Conservation (phyloP, 148 eudicot species). For the Camellia japonica region DNA sequence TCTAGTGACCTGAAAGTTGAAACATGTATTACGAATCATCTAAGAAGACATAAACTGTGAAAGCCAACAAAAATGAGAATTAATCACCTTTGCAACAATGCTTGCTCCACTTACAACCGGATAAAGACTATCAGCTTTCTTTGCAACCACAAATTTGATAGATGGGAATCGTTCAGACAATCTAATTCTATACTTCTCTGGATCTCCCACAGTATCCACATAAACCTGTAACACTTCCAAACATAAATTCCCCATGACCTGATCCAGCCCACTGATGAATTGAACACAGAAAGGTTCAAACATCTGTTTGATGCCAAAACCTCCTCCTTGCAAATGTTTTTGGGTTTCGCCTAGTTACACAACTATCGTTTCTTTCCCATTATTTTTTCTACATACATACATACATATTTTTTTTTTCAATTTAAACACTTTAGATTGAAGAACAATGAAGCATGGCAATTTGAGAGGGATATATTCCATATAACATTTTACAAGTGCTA, state of each 20-base stretch:
- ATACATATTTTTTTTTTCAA: background rate
- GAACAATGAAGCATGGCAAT: background rate
- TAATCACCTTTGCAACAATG: constrained; percentile 84
- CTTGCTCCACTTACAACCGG: constrained; percentile 99
- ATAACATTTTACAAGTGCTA: background rate
- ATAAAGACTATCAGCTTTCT: constrained; percentile 98
- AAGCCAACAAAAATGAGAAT: constrained; percentile 4
- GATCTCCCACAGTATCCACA: constrained; percentile 95
- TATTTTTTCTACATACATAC: background rate
- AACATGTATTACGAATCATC: constrained; percentile 3
- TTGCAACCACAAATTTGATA: constrained; percentile 93
- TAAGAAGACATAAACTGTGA: background rate
- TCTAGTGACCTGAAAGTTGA: constrained; percentile 69
- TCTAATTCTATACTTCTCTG: constrained; percentile 72
- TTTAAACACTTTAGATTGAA: background rate
- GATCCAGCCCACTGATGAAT: background rate
- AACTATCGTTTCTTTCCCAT: background rate
- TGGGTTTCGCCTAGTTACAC: background rate
- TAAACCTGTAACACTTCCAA: constrained; percentile 55
- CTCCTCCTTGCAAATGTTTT: background rate
- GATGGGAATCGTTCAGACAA: constrained; percentile 77
- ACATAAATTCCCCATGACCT: background rate
- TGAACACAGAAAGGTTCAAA: background rate
- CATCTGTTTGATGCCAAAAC: background rate
- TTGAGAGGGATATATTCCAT: background rate